These are phyloP conservation scores for Fragosphaeria purpurea DNA, from an alignment of 2,329 filamentous ascomycete genomes.

Conservation along the genomic window DNA sequence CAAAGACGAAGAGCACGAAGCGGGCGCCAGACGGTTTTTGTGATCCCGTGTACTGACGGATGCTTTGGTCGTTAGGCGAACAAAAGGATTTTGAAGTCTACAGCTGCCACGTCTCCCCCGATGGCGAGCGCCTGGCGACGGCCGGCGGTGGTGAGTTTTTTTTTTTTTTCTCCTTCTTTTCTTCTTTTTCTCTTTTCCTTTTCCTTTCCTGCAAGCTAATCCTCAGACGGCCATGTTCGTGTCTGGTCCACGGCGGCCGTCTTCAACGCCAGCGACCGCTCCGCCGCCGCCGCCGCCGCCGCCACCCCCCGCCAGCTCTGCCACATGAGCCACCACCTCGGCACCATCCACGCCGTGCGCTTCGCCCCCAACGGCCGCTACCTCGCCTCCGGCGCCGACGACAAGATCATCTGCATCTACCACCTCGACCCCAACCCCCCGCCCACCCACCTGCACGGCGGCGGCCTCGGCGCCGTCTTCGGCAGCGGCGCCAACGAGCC, in stretches of 20 bases:
- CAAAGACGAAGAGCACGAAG: too few relatives aligned
- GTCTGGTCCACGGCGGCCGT: conserved; percentile 97
- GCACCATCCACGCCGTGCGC: conserved; percentile 92
- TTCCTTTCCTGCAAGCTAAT: conserved; percentile 19
- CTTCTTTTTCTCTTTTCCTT: background rate
- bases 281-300: conserved; percentile 31
- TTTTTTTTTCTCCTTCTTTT: background rate
- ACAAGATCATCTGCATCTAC: conserved; percentile 98
- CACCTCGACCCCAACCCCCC: conserved; percentile 76
- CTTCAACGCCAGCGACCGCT: conserved; percentile 63
- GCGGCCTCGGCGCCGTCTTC: conserved; percentile 58
- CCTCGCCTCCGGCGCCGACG: conserved; percentile 91
- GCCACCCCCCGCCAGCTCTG: conserved; percentile 83
- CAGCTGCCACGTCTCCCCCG: conserved; percentile 92
- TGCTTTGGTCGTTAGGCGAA: conserved; percentile 51
- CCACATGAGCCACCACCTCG: conserved; percentile 96
- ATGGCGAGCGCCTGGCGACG: conserved; percentile 83
- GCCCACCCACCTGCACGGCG: conserved; percentile 22
- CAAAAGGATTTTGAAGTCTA: conserved; percentile 98
- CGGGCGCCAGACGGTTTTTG: too few relatives aligned
- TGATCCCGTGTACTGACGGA: background rate
- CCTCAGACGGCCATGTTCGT: conserved; percentile 80
- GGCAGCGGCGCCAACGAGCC: conserved; percentile 85
- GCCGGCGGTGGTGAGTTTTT: conserved; percentile 69
- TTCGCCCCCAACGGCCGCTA: conserved; percentile 95